These are phyloP conservation scores for Fusarium redolens DNA, from an alignment of 2,329 filamentous ascomycete genomes.

Conservation along the genomic window DNA sequence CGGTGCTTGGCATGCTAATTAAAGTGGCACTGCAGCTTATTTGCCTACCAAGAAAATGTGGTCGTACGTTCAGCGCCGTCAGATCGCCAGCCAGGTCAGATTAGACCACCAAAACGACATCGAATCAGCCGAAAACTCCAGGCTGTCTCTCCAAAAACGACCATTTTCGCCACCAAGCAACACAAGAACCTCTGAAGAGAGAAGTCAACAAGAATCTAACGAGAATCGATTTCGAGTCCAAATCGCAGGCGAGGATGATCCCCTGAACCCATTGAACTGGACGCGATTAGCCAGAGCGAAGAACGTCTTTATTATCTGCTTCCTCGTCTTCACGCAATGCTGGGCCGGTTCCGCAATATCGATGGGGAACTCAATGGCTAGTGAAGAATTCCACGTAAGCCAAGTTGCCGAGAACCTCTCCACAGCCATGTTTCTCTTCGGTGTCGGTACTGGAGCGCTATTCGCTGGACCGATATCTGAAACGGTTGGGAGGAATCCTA, in stretches of 20 bases:
- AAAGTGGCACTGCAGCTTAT: too few relatives aligned
- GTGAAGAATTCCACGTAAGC: conserved; percentile 50
- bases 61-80: background rate
- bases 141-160: too few relatives aligned
- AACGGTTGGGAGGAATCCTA: conserved; percentile 49
- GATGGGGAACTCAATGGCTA: conserved; percentile 57
- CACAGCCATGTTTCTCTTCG: conserved; percentile 51
- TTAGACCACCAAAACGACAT: background rate
- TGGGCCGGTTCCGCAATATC: conserved; percentile 61
- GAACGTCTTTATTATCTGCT: conserved; percentile 50
- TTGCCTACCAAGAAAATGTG: background rate
- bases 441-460: conserved; percentile 51
- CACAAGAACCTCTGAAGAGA: background rate
- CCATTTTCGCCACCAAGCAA: background rate
- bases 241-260: conserved; percentile 43
- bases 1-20: background rate
- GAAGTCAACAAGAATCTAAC: background rate
- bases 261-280: conserved; percentile 58
- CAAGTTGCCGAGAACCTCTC: conserved; percentile 62
- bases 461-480: conserved; percentile 53
- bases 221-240: background rate
- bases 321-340: conserved; percentile 56
- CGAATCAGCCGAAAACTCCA: background rate
- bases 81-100: background rate
- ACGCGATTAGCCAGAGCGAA: conserved; percentile 30